Base-by-base conservation (phyloP, 2,329 filamentous ascomycete genomes). In the Trichoderma semiorbis region DNA sequence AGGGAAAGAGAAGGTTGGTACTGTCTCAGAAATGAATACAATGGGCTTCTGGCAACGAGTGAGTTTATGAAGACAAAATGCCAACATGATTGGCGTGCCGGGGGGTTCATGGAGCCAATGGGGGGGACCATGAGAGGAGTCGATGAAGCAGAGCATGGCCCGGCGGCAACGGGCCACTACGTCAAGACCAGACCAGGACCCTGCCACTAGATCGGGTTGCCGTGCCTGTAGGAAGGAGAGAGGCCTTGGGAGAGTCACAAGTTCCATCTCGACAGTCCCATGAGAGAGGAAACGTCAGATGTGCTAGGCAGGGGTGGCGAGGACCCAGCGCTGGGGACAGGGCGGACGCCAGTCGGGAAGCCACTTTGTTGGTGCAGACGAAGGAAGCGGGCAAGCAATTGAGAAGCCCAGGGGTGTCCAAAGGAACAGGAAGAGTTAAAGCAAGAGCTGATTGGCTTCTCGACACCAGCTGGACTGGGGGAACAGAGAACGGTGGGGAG, bases 71-170 rank as follows among this genome's bases (percentile, higher is more conserved):
- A 76, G 71, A 73, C 73, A 75, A 72, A 72, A 64, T 64, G 72
- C 67, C 72, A 73, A 74, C 78, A 75, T 81, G 79, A 81, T 81
- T 81, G 80, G 80, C 76, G 76, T 75, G 77, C 72, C 72, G 75
- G 77, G 63, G 78, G 74, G 74, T 61, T 73, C 74, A 74, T 71
- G 76, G 74, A 75, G 78, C 80, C 80, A 81, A 81, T 80, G 36
- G 65, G 66, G 74, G 74, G 74, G 75, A 75, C 75, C 75, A 79
- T 78, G 77, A 75, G 75, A 77, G 75, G 76, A 77, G 78, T 74
- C 76, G 74, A 78, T 78, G 78, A 81, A 78, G 78, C 77, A 79
- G 76, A 79, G 76, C 72, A 74, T 53, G 61, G 43, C 74, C 75
- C 75, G 76, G 78, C 76, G 78, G 78, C 77, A 79, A 78, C 74